These are phyloP conservation scores for Sporothrix pallida DNA, from an alignment of 2,329 filamentous ascomycete genomes.

Conservation along the genomic window DNA sequence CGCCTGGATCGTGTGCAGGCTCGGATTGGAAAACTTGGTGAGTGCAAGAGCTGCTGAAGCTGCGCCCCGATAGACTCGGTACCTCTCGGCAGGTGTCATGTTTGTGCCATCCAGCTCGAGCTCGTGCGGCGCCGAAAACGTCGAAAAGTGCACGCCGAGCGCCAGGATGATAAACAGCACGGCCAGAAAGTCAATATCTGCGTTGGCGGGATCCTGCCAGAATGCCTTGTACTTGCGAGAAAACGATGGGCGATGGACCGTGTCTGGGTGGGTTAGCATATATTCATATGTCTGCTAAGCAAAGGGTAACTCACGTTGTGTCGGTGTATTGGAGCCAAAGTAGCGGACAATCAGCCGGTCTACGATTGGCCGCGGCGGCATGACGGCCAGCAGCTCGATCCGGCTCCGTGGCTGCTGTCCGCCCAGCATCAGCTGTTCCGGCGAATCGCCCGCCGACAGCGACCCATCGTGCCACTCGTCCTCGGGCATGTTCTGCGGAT, in stretches of 20 bases:
- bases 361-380: conserved; percentile 55
- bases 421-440: conserved; percentile 52
- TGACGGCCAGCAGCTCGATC: conserved; percentile 53
- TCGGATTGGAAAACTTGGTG: conserved; percentile 58
- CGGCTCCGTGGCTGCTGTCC: conserved; percentile 48
- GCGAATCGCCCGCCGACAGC: conserved; percentile 40
- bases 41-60: conserved; percentile 59
- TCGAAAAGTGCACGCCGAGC: conserved; percentile 51
- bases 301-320: conserved; percentile 42
- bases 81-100: conserved; percentile 51
- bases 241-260: conserved; percentile 57
- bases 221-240: conserved; percentile 40
- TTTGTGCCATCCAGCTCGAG: conserved; percentile 52
- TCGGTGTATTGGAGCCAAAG: conserved; percentile 60
- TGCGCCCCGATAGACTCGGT: conserved; percentile 55
- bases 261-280: conserved; percentile 32
- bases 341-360: conserved; percentile 60
- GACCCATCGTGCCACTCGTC: conserved; percentile 45
- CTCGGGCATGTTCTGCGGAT: conserved; percentile 48
- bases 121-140: conserved; percentile 53
- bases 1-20: conserved; percentile 55
- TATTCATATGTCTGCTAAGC: too few species aligned
- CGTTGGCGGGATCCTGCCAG: conserved; percentile 40
- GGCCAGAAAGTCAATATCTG: conserved; percentile 42
- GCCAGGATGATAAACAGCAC: conserved; percentile 45